A percentile compares a stretch with the other conserved stretches of the same genome.
Evolutionary conservation across 345 rosid genomes (phyloP).

Genomic region (Pistacia vera): DNA sequence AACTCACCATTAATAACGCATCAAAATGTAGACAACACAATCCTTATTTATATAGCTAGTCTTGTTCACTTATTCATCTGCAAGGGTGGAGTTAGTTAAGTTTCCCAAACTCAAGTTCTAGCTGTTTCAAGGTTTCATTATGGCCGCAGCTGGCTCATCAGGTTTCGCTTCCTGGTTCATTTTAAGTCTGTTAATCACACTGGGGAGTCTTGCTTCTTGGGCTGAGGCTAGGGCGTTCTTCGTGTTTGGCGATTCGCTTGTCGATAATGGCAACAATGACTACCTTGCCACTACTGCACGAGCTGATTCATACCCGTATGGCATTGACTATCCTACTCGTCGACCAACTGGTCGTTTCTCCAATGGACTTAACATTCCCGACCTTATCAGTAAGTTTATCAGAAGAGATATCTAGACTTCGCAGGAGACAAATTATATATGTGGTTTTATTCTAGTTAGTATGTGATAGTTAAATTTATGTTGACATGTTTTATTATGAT

Average conservation of each 20-base stretch:
- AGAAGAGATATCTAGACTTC: too few relatives aligned
- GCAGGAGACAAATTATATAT: neutral
- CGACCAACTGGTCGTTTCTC: conserved; percentile 83
- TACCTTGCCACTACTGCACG: conserved; percentile 81
- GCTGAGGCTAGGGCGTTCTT: conserved; percentile 66
- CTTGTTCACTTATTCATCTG: conserved; percentile 13
- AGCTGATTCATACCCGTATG: conserved; percentile 77
- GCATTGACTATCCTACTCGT: conserved; percentile 75
- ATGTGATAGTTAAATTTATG: neutral
- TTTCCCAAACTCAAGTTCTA: neutral
- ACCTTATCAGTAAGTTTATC: conserved; percentile 56
- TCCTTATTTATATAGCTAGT: conserved; percentile 20
- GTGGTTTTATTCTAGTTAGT: neutral
- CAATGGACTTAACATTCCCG: conserved; percentile 88
- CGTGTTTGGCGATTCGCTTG: conserved; percentile 80
- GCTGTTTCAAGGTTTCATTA: conserved; percentile 8
- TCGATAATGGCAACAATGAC: conserved; percentile 88
- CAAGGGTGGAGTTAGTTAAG: neutral
- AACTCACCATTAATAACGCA: conserved; percentile 33
- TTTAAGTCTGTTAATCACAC: conserved; percentile 24
- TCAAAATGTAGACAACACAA: neutral
- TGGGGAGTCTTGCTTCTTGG: conserved; percentile 29
- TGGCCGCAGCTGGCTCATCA: conserved; percentile 14
- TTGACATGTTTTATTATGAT: neutral
- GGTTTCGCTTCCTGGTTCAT: conserved; percentile 4